A percentile compares a stretch with the other conserved stretches of the same genome.
Evolutionary conservation across 225 moss, liverwort and hornwort species (phyloP).

Genomic region (Bryoerythrophyllum caledonicum): DNA sequence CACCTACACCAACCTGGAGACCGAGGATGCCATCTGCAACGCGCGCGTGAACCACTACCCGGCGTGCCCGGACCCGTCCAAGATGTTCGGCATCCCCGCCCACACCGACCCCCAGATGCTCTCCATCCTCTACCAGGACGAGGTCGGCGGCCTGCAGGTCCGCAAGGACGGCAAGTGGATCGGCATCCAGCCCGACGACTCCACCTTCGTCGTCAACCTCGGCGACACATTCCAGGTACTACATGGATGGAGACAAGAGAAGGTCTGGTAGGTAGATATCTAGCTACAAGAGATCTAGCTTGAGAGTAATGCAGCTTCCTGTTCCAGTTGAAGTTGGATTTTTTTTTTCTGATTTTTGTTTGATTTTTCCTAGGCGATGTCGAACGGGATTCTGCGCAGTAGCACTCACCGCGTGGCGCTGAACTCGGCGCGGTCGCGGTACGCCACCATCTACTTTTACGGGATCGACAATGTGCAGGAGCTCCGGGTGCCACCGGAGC

Average conservation of each 20-base stretch:
- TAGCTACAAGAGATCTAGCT: too few species aligned
- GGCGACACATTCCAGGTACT: constrained; percentile 48
- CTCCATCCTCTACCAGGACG: constrained; percentile 40
- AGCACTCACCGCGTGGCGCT: constrained; percentile 39
- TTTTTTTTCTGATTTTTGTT: too few species aligned
- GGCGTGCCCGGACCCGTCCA: constrained; percentile 32
- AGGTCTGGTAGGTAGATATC: too few species aligned
- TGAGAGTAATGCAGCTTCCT: too few species aligned
- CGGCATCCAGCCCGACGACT: constrained; percentile 45
- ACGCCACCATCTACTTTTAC: constrained; percentile 45
- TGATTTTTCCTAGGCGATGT: constrained; percentile 26
- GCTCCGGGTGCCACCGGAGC: constrained; percentile 37
- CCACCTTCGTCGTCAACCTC: constrained; percentile 44
- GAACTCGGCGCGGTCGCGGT: constrained; percentile 33
- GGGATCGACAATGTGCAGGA: constrained; percentile 40
- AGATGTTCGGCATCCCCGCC: constrained; percentile 41
- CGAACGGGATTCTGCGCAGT: constrained; percentile 41
- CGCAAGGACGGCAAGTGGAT: constrained; percentile 43
- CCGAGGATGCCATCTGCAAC: constrained; percentile 33
- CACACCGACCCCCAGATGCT: constrained; percentile 48
- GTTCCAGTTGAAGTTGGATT: too few species aligned
- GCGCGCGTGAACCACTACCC: constrained; percentile 46
- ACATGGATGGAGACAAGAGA: accelerated
- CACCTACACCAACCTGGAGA: constrained; percentile 32
- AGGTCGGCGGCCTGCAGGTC: constrained; percentile 47